phyloP scores from a whole-genome alignment of 768 basidiomycete species.

The Mycena vulgaris region DNA sequence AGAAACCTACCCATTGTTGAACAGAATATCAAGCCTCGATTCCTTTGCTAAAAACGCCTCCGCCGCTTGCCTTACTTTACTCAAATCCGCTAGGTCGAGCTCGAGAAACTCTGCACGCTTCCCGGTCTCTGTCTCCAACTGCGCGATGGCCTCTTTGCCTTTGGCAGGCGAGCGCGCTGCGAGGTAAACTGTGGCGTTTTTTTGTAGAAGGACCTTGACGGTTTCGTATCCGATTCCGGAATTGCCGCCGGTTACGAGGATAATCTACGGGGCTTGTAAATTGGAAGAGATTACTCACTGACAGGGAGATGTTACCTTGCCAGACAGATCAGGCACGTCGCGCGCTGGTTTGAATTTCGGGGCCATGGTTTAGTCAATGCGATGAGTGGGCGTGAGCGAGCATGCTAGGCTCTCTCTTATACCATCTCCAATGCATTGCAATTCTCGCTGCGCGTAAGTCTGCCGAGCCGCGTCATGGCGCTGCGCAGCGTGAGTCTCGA shows the following conservation, averaged over 20 bases:
- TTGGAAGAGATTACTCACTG: no score
- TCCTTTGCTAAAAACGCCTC: conserved; percentile 50
- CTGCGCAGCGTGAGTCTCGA: no score
- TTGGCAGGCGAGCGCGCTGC: conserved; percentile 44
- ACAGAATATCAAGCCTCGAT: conserved; percentile 37
- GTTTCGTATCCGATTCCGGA: conserved; percentile 43
- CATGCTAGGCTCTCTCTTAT: no score
- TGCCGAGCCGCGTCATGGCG: no score
- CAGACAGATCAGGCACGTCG: conserved; percentile 51
- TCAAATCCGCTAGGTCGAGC: conserved; percentile 60
- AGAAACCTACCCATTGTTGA: conserved; percentile 40
- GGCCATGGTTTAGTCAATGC: no score
- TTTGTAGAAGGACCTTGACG: conserved; percentile 45
- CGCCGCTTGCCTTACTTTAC: conserved; percentile 54
- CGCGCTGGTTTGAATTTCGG: conserved; percentile 22
- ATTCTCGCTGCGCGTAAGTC: no score
- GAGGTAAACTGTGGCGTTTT: conserved; percentile 50
- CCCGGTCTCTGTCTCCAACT: conserved; percentile 42
- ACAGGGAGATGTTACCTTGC: conserved; percentile 44
- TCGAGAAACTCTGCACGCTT: conserved; percentile 48
- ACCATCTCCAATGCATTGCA: no score
- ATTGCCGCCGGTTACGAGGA: conserved; percentile 37
- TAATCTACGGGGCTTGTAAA: background rate
- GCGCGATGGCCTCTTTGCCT: conserved; percentile 42
- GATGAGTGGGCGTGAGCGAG: no score